Conservation (phyloP, 2,329 filamentous ascomycete genomes). For the Fusarium chuoi region DNA sequence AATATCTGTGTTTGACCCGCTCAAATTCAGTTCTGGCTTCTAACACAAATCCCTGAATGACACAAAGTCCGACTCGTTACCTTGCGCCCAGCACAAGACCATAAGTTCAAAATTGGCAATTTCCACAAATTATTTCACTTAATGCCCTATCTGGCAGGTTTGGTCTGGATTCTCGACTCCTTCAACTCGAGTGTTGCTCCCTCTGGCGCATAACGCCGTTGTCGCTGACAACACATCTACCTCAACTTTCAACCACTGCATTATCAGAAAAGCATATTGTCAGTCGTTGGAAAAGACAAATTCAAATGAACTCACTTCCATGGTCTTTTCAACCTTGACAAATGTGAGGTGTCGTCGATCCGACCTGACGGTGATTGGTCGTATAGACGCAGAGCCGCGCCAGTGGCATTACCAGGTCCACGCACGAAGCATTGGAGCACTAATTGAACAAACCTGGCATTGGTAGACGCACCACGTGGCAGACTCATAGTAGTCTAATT, state of each 20-base stretch:
- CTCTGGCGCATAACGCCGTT: neutral
- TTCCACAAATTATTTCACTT: neutral
- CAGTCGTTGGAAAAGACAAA: neutral
- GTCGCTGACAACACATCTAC: neutral
- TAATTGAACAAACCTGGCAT: neutral
- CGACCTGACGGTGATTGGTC: conserved; percentile 3
- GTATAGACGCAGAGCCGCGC: conserved; percentile 1
- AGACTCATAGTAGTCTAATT: neutral
- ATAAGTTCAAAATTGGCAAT: neutral
- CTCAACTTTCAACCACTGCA: neutral
- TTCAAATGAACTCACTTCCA: conserved; percentile 1
- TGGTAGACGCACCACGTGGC: conserved; percentile 6
- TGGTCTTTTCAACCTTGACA: neutral
- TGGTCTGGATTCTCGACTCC: no score
- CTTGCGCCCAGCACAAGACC: neutral
- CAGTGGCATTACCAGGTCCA: neutral
- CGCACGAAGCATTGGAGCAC: neutral
- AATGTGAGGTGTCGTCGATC: conserved; percentile 6
- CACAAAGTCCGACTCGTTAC: neutral
- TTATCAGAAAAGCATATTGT: neutral
- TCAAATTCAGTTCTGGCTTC: neutral
- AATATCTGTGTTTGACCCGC: neutral
- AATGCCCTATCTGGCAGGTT: neutral
- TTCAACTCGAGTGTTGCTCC: neutral
- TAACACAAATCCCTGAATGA: neutral